phyloP scores from a whole-genome alignment of 2,329 filamentous ascomycete genomes.

The Didymella sp. region DNA sequence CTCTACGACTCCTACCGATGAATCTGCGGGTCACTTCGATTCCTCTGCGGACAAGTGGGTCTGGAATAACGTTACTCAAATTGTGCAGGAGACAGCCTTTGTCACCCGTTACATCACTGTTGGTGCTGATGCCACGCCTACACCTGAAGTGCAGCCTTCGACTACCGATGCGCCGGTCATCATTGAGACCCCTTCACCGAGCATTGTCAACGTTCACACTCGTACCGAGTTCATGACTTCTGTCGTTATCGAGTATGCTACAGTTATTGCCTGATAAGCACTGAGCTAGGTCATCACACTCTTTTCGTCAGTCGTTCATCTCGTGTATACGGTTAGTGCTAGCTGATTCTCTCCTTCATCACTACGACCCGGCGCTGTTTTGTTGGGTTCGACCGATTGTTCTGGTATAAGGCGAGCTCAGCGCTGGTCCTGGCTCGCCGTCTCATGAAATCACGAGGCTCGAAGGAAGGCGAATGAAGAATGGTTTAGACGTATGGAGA shows the following conservation, averaged over 20 bases:
- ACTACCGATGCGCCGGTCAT: conserved; percentile 59
- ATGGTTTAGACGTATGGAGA: background rate
- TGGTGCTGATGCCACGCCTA: conserved; percentile 1
- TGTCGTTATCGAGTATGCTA: conserved; percentile 26
- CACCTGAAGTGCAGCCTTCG: conserved; percentile 51
- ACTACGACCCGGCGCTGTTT: background rate
- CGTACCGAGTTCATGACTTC: conserved; percentile 27
- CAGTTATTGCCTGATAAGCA: conserved; percentile 16
- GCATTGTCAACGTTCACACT: conserved; percentile 14
- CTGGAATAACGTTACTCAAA: conserved; percentile 25
- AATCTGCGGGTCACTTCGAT: conserved; percentile 24
- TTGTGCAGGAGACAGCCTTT: conserved; percentile 9
- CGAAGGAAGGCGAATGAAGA: background rate
- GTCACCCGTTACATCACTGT: conserved; percentile 20
- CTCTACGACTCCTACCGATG: conserved; percentile 18
- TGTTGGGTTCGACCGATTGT: background rate
- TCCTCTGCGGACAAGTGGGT: conserved; percentile 19
- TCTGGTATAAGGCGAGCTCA: background rate
- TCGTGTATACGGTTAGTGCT: background rate
- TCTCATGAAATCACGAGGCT: background rate
- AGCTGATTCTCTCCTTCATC: background rate
- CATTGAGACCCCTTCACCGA: conserved; percentile 2
- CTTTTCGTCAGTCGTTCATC: background rate
- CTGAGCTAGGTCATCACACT: background rate
- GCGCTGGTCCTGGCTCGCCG: conserved; percentile 6